These are phyloP conservation scores for Coemansia asiatica DNA, from an alignment of 192 early-diverging fungal species.

Conservation along the genomic window DNA sequence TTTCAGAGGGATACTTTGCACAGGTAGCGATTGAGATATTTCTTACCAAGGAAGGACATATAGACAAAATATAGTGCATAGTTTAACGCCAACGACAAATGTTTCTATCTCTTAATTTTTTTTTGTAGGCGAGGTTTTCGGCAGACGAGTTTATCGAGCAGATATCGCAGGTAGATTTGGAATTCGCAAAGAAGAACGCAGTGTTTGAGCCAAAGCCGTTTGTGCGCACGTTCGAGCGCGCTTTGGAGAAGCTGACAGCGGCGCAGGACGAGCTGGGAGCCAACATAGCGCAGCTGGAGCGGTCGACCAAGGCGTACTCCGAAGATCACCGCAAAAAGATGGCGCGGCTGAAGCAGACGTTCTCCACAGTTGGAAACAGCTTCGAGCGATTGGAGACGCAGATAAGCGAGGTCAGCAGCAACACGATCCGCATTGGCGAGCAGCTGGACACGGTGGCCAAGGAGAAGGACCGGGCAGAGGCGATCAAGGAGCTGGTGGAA, in stretches of 20 bases:
- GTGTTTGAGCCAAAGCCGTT: constrained; percentile 90
- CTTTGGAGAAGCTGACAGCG: constrained; percentile 78
- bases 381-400: constrained; percentile 87
- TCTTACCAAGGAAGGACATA: too few species aligned
- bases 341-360: constrained; percentile 72
- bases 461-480: constrained; percentile 81
- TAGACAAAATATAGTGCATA: too few species aligned
- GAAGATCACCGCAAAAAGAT: constrained; percentile 73
- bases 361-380: constrained; percentile 84
- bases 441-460: constrained; percentile 96
- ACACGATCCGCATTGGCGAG: constrained; percentile 96
- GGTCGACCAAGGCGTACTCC: constrained; percentile 72
- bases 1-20: constrained; percentile 50
- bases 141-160: constrained; percentile 63
- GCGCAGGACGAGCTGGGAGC: constrained; percentile 74
- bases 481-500: constrained; percentile 87
- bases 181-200: constrained; percentile 51
- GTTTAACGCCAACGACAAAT: too few species aligned
- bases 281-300: constrained; percentile 84
- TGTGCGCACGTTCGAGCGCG: constrained; percentile 86
- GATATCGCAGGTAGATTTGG: constrained; percentile 53
- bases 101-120: not conserved
- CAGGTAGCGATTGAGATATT: constrained; percentile 26
- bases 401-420: constrained; percentile 90
- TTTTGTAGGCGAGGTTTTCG: constrained; percentile 54